Percentiles rank a stretch among this genome's conserved stretches.
These are phyloP conservation scores for Yamadazyma ubonensis DNA, from an alignment of 805 yeast genomes.

Conservation along the genomic window DNA sequence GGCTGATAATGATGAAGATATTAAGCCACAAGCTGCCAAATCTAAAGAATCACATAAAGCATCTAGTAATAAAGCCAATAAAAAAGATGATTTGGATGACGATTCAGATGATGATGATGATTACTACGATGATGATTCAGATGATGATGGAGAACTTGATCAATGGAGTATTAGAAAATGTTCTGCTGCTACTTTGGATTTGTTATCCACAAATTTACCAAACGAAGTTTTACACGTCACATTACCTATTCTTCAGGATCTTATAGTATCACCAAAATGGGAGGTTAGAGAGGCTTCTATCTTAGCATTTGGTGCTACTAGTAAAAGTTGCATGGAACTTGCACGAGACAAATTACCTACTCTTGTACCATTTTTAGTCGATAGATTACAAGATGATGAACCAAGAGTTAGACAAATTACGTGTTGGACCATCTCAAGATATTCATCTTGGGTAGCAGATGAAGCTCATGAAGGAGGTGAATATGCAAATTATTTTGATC, in stretches of 20 bases:
- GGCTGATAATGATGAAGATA: constrained; percentile 85
- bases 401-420: constrained; percentile 89
- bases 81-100: constrained; percentile 14
- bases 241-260: constrained; percentile 73
- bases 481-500: constrained; percentile 66
- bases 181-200: constrained; percentile 89
- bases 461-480: constrained; percentile 63
- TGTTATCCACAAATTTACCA: constrained; percentile 68
- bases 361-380: constrained; percentile 80
- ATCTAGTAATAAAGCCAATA: constrained; percentile 17
- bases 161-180: constrained; percentile 94
- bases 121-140: constrained; percentile 45
- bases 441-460: constrained; percentile 74
- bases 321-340: constrained; percentile 78
- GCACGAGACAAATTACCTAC: constrained; percentile 73
- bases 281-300: constrained; percentile 90
- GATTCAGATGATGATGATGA: constrained; percentile 22
- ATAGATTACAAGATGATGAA: constrained; percentile 69
- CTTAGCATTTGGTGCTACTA: constrained; percentile 91
- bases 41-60: constrained; percentile 44
- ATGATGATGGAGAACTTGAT: constrained; percentile 68
- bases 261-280: constrained; percentile 75
- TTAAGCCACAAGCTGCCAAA: constrained; percentile 77
- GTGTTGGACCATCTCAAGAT: constrained; percentile 94
- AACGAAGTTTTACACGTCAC: constrained; percentile 62